These are phyloP conservation scores for Boletus mariae DNA, from an alignment of 1,284 basidiomycete species.

Conservation along the genomic window DNA sequence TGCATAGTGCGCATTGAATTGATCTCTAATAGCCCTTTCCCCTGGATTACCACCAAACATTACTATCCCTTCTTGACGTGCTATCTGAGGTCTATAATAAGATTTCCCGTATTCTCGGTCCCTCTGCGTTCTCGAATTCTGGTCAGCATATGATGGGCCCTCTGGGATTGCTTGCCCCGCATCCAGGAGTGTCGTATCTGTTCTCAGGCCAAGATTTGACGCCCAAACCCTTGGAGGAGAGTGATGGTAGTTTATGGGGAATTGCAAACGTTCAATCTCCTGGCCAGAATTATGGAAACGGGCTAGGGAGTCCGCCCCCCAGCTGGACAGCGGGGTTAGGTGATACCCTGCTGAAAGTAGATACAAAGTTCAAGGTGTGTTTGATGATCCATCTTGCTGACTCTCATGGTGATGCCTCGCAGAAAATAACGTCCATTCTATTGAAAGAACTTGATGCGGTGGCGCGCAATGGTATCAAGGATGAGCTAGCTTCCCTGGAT, in stretches of 20 bases:
- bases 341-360: constrained; percentile 76
- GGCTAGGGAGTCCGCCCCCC: constrained; percentile 48
- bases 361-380: constrained; percentile 76
- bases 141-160: constrained; percentile 75
- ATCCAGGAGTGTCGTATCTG: constrained; percentile 78
- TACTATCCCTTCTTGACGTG: constrained; percentile 81
- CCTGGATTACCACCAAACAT: constrained; percentile 82
- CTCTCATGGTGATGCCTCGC: constrained; percentile 7
- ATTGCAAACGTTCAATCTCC: constrained; percentile 54
- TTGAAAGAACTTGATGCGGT: constrained; percentile 81
- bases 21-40: constrained; percentile 64
- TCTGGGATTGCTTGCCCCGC: constrained; percentile 64
- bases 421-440: constrained; percentile 76
- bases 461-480: constrained; percentile 74
- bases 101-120: constrained; percentile 74
- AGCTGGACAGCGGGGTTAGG: constrained; percentile 60
- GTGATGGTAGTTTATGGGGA: constrained; percentile 60
- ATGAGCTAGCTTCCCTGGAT: constrained; percentile 76
- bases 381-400: constrained; percentile 1
- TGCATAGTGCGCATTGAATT: neutral
- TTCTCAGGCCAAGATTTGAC: constrained; percentile 39
- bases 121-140: constrained; percentile 60
- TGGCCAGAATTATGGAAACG: constrained; percentile 26
- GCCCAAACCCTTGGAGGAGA: constrained; percentile 37
- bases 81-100: constrained; percentile 85